Percentiles rank a stretch among this genome's conserved stretches.
These are phyloP conservation scores for Sclerotiophoma versabilis DNA, from an alignment of 2,329 filamentous ascomycete species.

Conservation along the genomic window DNA sequence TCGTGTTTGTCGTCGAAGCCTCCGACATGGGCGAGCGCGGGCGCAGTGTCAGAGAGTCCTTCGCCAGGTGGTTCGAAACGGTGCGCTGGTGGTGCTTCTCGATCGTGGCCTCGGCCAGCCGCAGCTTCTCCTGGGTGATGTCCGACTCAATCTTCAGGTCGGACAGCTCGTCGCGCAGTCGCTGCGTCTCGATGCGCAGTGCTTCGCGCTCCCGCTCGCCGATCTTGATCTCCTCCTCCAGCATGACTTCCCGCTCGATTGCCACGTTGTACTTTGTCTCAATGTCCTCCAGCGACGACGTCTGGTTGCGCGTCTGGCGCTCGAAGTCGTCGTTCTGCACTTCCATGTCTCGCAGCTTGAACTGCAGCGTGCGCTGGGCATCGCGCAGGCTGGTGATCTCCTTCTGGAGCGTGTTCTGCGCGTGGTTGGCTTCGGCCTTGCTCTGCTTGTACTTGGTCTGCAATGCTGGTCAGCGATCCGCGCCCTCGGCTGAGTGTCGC, in stretches of 20 bases:
- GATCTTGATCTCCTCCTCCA: slow-evolving; percentile 92
- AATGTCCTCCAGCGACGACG: slow-evolving; percentile 93
- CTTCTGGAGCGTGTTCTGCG: slow-evolving; percentile 88
- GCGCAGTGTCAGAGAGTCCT: slow-evolving; percentile 52
- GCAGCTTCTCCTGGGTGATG: slow-evolving; percentile 91
- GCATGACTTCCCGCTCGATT: slow-evolving; percentile 88
- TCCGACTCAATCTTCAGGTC: slow-evolving; percentile 95
- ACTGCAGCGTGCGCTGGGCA: slow-evolving; percentile 77
- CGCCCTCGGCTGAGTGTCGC: neutral
- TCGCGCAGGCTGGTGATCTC: slow-evolving; percentile 94
- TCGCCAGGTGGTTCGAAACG: slow-evolving; percentile 57
- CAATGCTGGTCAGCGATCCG: slow-evolving; percentile 12
- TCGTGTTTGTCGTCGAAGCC: slow-evolving; percentile 78
- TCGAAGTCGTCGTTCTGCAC: slow-evolving; percentile 99
- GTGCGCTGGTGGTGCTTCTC: slow-evolving; percentile 60
- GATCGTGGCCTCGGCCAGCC: slow-evolving; percentile 66
- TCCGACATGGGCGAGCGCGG: slow-evolving; percentile 77
- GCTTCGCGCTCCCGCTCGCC: slow-evolving; percentile 91
- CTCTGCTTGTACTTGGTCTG: slow-evolving; percentile 96
- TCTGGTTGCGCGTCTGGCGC: slow-evolving; percentile 92
- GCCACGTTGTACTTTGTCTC: slow-evolving; percentile 96
- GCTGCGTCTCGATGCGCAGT: slow-evolving; percentile 88
- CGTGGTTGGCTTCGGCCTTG: slow-evolving; percentile 83
- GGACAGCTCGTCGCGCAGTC: slow-evolving; percentile 86
- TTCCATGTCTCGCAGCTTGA: slow-evolving; percentile 91